Evolutionary conservation across 2,329 filamentous ascomycete genomes (phyloP).

Genomic region (Zymoseptoria brevis): DNA sequence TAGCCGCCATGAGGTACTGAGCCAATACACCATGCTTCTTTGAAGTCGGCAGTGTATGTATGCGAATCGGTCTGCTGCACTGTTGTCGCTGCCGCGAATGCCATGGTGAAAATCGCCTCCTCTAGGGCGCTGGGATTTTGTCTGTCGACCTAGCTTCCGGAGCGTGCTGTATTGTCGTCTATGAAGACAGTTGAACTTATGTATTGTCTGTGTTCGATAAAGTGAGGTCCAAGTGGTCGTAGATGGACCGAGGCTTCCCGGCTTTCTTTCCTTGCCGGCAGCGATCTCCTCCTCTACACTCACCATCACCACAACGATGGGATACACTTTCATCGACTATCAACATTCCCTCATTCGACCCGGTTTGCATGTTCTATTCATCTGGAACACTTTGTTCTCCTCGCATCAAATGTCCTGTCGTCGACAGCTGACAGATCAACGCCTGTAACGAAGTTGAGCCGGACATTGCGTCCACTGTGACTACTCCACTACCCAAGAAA

Average conservation of each 20-base stretch:
- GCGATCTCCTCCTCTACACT: not conserved
- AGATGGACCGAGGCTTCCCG: not conserved
- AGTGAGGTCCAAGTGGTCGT: not conserved
- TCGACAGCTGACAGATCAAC: no score
- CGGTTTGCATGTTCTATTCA: no score
- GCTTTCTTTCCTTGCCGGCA: not conserved
- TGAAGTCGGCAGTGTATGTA: constrained; percentile 50
- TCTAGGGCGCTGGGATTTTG: not conserved
- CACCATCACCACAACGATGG: not conserved
- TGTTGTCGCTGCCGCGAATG: constrained; percentile 35
- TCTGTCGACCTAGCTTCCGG: not conserved
- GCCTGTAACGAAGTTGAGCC: no score
- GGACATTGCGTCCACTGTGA: no score
- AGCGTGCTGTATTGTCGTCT: not conserved
- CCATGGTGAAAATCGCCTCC: constrained; percentile 7
- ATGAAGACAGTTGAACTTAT: not conserved
- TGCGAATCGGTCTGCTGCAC: constrained; percentile 46
- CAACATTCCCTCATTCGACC: no score
- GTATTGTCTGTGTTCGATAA: not conserved
- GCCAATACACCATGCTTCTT: constrained; percentile 57
- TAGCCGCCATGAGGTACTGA: constrained; percentile 66
- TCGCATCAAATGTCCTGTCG: no score
- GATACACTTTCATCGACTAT: not conserved
- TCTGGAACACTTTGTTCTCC: no score
- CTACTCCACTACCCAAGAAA: not conserved